A percentile compares a stretch with the other conserved stretches of the same genome.
Conservation (phyloP, 345 rosid species). For the Ceriops zippeliana region DNA sequence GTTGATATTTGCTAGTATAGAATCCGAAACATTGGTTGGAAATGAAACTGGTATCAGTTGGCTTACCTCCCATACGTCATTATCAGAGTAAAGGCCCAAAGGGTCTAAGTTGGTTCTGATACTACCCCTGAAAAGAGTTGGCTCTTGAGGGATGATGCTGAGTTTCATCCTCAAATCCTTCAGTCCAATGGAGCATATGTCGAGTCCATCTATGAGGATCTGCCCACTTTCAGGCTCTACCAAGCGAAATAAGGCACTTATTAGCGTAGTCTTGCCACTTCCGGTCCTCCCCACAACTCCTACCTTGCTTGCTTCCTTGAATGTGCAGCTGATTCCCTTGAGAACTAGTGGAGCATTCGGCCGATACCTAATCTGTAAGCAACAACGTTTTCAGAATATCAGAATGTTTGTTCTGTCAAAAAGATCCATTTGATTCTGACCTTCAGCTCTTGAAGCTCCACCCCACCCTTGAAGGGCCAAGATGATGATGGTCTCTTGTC, state of each 20-base stretch:
- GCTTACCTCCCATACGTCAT: constrained; percentile 77
- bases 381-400: neutral
- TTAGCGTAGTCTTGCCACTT: constrained; percentile 85
- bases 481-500: constrained; percentile 21
- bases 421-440: constrained; percentile 8
- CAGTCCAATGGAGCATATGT: constrained; percentile 69
- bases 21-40: neutral
- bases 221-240: constrained; percentile 76
- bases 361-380: constrained; percentile 28
- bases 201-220: constrained; percentile 67
- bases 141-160: constrained; percentile 97
- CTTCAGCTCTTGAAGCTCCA: constrained; percentile 25
- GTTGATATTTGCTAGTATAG: neutral
- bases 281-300: constrained; percentile 94
- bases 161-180: constrained; percentile 84
- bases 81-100: constrained; percentile 62
- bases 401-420: neutral
- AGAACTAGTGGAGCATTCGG: constrained; percentile 34
- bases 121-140: constrained; percentile 80
- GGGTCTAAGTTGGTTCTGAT: constrained; percentile 85
- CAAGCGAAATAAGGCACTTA: constrained; percentile 80
- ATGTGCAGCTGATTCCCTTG: constrained; percentile 35
- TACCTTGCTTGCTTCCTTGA: constrained; percentile 45
- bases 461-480: constrained; percentile 31
- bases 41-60: neutral